Percentiles rank a stretch among this genome's conserved stretches.
phyloP scores from a whole-genome alignment of 2,329 filamentous ascomycete genomes.

The Thermomyces lanuginosus region DNA sequence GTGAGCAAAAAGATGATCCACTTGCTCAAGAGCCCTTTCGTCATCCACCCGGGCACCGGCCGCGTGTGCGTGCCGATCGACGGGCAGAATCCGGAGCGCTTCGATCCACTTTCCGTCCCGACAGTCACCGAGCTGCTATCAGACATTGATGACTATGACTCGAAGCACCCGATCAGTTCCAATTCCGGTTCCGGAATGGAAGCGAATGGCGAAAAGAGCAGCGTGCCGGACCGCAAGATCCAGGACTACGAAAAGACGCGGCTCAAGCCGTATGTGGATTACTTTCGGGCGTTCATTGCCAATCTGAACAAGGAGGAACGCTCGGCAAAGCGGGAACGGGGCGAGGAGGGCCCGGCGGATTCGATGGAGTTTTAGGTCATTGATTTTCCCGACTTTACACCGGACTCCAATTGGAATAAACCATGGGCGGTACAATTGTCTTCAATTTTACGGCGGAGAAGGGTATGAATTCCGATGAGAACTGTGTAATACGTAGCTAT shows the following conservation, averaged over 20 bases:
- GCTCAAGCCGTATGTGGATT: conserved; percentile 79
- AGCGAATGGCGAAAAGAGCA: conserved; percentile 15
- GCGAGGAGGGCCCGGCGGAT: conserved; percentile 33
- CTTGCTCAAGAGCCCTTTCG: conserved; percentile 91
- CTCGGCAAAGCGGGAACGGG: conserved; percentile 34
- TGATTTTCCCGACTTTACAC: background rate
- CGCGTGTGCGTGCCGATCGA: conserved; percentile 94
- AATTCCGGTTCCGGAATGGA: conserved; percentile 28
- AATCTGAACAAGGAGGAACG: conserved; percentile 60
- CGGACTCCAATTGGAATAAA: too few relatives aligned
- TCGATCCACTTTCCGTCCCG: conserved; percentile 77
- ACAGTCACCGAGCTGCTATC: conserved; percentile 66
- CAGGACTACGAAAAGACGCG: conserved; percentile 96
- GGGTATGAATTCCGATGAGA: too few relatives aligned
- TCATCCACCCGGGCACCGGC: conserved; percentile 87
- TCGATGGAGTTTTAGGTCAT: conserved; percentile 48
- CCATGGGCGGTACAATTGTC: too few relatives aligned
- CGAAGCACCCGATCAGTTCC: conserved; percentile 12
- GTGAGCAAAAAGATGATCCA: conserved; percentile 97
- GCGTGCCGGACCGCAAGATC: conserved; percentile 31
- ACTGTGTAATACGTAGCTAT: too few relatives aligned
- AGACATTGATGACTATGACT: conserved; percentile 74
- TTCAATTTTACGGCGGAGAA: too few relatives aligned
- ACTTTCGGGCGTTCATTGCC: conserved; percentile 68
- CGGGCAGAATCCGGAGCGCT: conserved; percentile 52